A percentile compares a stretch with the other conserved stretches of the same genome.
phyloP scores from a whole-genome alignment of 164 flowering plant genomes.

The Macadamia tetraphylla region DNA sequence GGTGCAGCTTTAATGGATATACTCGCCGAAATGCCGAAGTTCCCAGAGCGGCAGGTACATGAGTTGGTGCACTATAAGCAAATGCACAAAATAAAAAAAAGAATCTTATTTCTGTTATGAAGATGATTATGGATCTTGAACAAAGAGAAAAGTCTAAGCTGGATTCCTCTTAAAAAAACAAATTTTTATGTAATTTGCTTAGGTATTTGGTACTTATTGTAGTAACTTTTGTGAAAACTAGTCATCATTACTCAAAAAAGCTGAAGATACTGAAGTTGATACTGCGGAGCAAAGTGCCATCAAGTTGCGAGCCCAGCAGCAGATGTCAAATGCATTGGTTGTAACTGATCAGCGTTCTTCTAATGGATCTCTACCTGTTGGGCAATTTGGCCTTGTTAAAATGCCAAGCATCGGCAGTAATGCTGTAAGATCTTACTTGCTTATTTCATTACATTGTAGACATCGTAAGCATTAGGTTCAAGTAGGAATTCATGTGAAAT shows the following conservation, averaged over 20 bases:
- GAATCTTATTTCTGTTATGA: background rate
- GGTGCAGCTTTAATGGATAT: constrained; percentile 88
- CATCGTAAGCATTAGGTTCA: background rate
- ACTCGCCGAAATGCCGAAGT: constrained; percentile 99
- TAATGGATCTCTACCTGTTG: constrained; percentile 58
- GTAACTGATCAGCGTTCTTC: constrained; percentile 66
- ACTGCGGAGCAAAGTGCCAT: constrained; percentile 99
- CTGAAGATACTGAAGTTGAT: constrained; percentile 90
- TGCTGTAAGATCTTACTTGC: constrained; percentile 38
- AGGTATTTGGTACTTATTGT: constrained; percentile 12
- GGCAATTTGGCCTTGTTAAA: constrained; percentile 65
- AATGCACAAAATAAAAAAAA: background rate
- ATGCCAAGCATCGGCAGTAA: constrained; percentile 51
- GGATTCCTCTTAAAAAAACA: background rate
- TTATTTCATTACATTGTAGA: background rate
- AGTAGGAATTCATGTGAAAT: constrained; percentile 1
- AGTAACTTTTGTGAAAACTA: constrained; percentile 16
- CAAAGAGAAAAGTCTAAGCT: background rate
- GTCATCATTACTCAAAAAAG: constrained; percentile 88
- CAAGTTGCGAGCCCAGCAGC: constrained; percentile 84
- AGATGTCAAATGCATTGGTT: constrained; percentile 81
- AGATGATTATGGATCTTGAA: background rate
- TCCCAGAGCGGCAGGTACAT: constrained; percentile 92
- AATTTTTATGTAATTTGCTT: background rate
- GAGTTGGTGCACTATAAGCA: background rate